Percentiles rank a stretch among this genome's conserved stretches.
Evolutionary conservation across 495 filamentous ascomycete genomes (phyloP).

Genomic region (Clavariopsis aquatica): DNA sequence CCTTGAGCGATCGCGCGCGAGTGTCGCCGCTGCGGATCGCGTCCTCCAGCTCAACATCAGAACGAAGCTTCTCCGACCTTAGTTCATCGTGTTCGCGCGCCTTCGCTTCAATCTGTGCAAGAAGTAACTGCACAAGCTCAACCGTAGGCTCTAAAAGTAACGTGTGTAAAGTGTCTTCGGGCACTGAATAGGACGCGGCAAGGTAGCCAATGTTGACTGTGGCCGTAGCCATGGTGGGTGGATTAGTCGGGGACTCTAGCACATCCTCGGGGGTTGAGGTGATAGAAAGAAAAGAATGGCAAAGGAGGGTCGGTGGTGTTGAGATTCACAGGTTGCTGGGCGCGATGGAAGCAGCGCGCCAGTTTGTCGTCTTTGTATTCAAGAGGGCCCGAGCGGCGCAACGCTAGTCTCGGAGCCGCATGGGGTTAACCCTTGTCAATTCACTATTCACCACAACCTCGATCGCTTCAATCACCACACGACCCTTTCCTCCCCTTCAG

Average conservation of each 20-base stretch:
- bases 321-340: constrained; percentile 7
- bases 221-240: constrained; percentile 68
- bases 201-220: constrained; percentile 75
- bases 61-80: constrained; percentile 76
- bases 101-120: constrained; percentile 67
- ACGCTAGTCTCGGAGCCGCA: neutral
- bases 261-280: constrained; percentile 21
- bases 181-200: constrained; percentile 70
- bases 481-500: neutral
- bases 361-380: neutral
- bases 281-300: constrained; percentile 4
- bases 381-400: constrained; percentile 7
- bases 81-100: constrained; percentile 77
- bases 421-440: neutral
- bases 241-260: constrained; percentile 15
- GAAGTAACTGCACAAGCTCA: constrained; percentile 70
- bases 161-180: constrained; percentile 64
- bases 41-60: constrained; percentile 92
- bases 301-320: constrained; percentile 8
- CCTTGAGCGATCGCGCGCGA: constrained; percentile 75
- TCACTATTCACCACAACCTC: neutral
- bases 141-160: constrained; percentile 71
- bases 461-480: constrained; percentile 3
- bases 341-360: neutral
- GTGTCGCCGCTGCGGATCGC: constrained; percentile 77